Base-by-base conservation (phyloP, 345 rosid genomes). In the Eucalyptus erythrocorys region DNA sequence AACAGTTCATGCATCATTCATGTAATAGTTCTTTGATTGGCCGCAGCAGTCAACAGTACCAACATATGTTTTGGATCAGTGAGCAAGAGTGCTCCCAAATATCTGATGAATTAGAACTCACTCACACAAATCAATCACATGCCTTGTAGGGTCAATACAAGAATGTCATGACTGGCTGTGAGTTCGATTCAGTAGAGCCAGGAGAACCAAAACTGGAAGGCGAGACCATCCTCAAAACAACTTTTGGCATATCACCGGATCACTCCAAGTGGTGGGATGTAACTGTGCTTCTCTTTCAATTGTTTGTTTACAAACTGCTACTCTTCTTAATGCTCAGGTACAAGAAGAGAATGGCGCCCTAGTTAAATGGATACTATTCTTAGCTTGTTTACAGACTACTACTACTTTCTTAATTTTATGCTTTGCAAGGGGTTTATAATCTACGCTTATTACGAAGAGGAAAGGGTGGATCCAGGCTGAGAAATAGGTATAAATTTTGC, bases 121-220 rank as follows among this genome's bases (percentile, higher is more conserved):
- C 79, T 66, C 11, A 66, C 24, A 51, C 53, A 47, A 85, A 15
- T 45, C 34, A 49, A 0, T 85, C 22, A 85, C 87, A 85, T 85
- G 59, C 42, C 53, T 48, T 86, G 89, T 71, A 92, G 95, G 93
- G 93, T 17, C 89, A 90, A n/a, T 87, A 87, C 92, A 92, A 92
- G 89, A 92, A 90, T 40, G 93, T 89, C 84, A 89, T 90, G 92
- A 88, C 89, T 4, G 93, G 94, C 17, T 90, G 89, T 3, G 93
- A 90, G 61, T 92, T 92, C 26, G 92, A 92, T 86, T 86, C 92
- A 1, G 34, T 27, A 4, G 17, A 40, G 22, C 59, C 89, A 10
- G 92, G 91, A 48, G 71, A 87, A 17, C 84, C 88, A 10, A 89
- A 91, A 87, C 82, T 91, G 17, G 88, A 85, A 49, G 94, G 94